Conservation (phyloP, 1,284 basidiomycete genomes). For the Ustilago sp. region DNA sequence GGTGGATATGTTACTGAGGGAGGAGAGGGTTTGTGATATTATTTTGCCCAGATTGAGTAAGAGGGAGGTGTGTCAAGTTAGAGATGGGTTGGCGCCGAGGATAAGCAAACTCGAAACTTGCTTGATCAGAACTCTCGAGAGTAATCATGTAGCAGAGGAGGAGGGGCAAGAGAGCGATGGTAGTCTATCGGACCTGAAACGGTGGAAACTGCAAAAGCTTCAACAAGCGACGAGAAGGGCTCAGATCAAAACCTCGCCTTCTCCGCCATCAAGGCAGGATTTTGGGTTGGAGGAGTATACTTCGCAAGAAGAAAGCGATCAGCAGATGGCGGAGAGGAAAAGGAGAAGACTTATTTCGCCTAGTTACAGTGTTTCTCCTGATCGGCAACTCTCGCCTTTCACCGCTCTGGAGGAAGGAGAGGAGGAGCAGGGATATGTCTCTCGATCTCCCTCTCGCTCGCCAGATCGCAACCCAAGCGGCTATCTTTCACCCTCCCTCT, state of each 20-base stretch:
- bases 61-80: conserved; percentile 88
- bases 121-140: conserved; percentile 72
- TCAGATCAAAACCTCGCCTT: neutral
- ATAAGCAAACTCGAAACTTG: conserved; percentile 81
- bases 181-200: conserved; percentile 18
- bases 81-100: conserved; percentile 78
- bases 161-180: conserved; percentile 19
- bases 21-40: conserved; percentile 95
- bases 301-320: conserved; percentile 71
- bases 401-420: conserved; percentile 24
- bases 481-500: neutral
- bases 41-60: conserved; percentile 91
- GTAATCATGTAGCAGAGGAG: neutral
- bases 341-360: conserved; percentile 26
- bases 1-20: conserved; percentile 82
- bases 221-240: neutral
- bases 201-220: conserved; percentile 40
- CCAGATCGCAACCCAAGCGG: conserved; percentile 32
- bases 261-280: neutral
- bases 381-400: conserved; percentile 17
- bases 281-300: conserved; percentile 38
- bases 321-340: conserved; percentile 55
- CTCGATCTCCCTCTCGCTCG: conserved; percentile 69
- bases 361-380: conserved; percentile 31
- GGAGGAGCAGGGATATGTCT: conserved; percentile 57